Conservation (phyloP, 1,284 basidiomycete genomes). For the Puccinia novopanici region DNA sequence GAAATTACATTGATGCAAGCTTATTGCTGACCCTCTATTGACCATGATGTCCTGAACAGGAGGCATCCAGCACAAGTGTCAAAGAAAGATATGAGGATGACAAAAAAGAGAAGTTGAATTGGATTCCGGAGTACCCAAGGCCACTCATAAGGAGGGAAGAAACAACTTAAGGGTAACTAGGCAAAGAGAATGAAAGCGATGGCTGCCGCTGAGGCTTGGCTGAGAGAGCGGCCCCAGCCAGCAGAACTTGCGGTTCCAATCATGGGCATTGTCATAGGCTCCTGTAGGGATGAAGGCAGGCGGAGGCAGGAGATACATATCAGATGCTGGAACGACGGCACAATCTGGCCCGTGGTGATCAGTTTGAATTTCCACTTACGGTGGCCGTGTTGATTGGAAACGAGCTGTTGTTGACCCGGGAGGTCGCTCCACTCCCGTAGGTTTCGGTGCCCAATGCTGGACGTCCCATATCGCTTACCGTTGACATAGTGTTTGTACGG, state of each 20-base stretch:
- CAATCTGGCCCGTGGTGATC: neutral
- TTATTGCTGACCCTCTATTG: too few relatives aligned
- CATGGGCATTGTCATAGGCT: neutral
- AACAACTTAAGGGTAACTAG: neutral
- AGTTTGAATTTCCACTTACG: neutral
- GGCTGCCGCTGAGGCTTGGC: conserved; percentile 1
- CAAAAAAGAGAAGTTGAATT: too few relatives aligned
- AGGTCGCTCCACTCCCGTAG: neutral
- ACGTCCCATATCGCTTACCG: neutral
- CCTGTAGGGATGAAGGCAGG: neutral
- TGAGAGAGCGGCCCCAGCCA: neutral
- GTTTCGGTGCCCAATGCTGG: neutral
- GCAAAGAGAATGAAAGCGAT: neutral
- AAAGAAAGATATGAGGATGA: too few relatives aligned
- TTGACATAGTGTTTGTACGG: neutral
- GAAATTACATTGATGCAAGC: too few relatives aligned
- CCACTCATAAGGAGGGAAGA: neutral
- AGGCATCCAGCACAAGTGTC: too few relatives aligned
- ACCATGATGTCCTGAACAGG: too few relatives aligned
- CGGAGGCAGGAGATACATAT: neutral
- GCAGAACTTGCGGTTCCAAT: neutral
- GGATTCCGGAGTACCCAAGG: too few relatives aligned
- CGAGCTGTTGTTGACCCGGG: neutral
- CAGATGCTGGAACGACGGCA: neutral
- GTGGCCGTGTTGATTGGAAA: neutral